These are phyloP conservation scores for Aspergillus sergii DNA, from an alignment of 2,329 filamentous ascomycete species.

Conservation along the genomic window DNA sequence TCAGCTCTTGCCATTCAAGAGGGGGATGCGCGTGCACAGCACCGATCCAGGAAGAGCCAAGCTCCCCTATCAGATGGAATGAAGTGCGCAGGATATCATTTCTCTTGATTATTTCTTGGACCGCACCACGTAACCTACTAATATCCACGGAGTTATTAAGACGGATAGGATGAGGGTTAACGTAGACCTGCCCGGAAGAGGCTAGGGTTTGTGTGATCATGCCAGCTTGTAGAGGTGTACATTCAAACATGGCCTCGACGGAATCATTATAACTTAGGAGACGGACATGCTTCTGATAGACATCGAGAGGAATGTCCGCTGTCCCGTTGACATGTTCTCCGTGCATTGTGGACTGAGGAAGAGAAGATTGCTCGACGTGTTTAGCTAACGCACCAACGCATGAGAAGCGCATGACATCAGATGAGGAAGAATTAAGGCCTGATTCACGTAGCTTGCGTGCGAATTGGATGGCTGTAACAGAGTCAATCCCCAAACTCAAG, in stretches of 20 bases:
- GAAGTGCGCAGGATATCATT: conserved; percentile 70
- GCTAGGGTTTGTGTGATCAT: conserved; percentile 72
- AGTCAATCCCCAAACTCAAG: conserved; percentile 36
- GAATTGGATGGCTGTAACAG: conserved; percentile 37
- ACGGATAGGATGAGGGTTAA: conserved; percentile 68
- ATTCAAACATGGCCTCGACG: conserved; percentile 44
- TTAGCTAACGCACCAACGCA: conserved; percentile 30
- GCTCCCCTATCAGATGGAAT: conserved; percentile 29
- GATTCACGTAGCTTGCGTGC: conserved; percentile 32
- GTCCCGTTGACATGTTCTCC: not conserved
- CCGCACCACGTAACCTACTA: conserved; percentile 56
- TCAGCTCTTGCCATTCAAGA: conserved; percentile 25
- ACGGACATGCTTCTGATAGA: conserved; percentile 19
- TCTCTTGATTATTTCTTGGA: conserved; percentile 53
- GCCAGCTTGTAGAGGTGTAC: conserved; percentile 80
- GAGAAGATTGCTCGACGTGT: conserved; percentile 18
- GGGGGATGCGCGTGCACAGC: conserved; percentile 27
- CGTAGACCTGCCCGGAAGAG: conserved; percentile 63
- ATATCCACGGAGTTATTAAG: conserved; percentile 52
- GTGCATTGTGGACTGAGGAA: conserved; percentile 8
- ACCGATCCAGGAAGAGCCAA: conserved; percentile 29
- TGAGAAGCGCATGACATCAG: conserved; percentile 39
- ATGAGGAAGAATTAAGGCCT: conserved; percentile 32
- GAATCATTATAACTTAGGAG: conserved; percentile 22
- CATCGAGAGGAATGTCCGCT: conserved; percentile 6